A percentile compares a stretch with the other conserved stretches of the same genome.
These are phyloP conservation scores for Fusarium metavorans DNA, from an alignment of 2,329 filamentous ascomycete species.

Conservation along the genomic window DNA sequence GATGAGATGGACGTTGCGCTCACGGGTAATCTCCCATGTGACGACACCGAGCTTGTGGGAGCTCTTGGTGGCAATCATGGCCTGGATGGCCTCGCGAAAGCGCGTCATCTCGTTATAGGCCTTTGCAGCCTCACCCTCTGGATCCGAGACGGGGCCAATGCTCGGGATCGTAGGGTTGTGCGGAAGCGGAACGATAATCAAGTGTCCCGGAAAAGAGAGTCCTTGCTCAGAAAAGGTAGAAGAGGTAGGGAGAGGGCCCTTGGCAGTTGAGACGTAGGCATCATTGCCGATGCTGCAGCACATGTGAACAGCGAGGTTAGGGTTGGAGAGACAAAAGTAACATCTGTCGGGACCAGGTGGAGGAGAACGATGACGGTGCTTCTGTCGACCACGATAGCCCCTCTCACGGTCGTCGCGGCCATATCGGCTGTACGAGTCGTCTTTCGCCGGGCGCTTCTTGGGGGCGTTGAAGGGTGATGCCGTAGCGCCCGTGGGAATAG, in stretches of 20 bases:
- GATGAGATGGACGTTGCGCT: slow-evolving; percentile 85
- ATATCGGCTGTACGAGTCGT: slow-evolving; percentile 68
- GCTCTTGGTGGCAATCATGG: slow-evolving; percentile 74
- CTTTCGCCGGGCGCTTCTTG: slow-evolving; percentile 67
- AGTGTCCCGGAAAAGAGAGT: slow-evolving; percentile 83
- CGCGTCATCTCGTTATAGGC: slow-evolving; percentile 85
- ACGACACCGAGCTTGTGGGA: slow-evolving; percentile 79
- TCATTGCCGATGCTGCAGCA: slow-evolving; percentile 90
- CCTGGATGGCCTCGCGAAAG: slow-evolving; percentile 82
- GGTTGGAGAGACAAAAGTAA: slow-evolving; percentile 96
- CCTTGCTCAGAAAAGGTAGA: slow-evolving; percentile 73
- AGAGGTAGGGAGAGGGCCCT: slow-evolving; percentile 83
- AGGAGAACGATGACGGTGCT: slow-evolving; percentile 63
- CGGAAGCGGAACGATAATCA: slow-evolving; percentile 89
- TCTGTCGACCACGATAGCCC: slow-evolving; percentile 56
- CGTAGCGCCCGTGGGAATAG: slow-evolving; percentile 78
- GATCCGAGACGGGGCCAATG: slow-evolving; percentile 68
- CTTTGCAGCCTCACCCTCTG: slow-evolving; percentile 66
- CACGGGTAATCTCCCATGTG: slow-evolving; percentile 91
- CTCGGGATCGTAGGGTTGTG: slow-evolving; percentile 81
- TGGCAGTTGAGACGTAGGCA: slow-evolving; percentile 89
- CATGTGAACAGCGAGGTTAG: slow-evolving; percentile 85
- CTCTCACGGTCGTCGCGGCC: slow-evolving; percentile 59
- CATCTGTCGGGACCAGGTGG: slow-evolving; percentile 82
- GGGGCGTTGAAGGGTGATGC: slow-evolving; percentile 75